Evolutionary conservation across 306 rosid genomes (phyloP), one percentile per base, ranked within the genome.

Genomic region (Trichosanthes truncata): DNA sequence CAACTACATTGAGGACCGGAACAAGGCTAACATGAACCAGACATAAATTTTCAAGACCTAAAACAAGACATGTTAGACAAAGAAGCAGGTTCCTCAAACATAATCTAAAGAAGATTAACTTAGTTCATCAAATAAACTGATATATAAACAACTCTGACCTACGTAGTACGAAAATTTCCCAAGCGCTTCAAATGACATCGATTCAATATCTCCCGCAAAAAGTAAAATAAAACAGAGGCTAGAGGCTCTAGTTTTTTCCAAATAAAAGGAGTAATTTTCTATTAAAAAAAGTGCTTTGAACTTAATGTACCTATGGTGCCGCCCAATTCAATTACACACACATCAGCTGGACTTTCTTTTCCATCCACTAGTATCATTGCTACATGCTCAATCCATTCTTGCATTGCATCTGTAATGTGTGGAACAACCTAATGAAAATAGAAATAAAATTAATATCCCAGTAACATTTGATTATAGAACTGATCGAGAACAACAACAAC

Each of bases 181-280:
- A n/a, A 87, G 73, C 38, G 90, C 90, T 81, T 87, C 90, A 72
- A 84, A 87, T 20, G 90, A 88, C 90, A 87, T 87, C 49, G 90
- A 87, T 61, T 87, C 90, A 60, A 87, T 87, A 68, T 87, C 90
- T 29, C 90, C 90, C 84, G 67, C 29, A 80, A 9, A 43, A 60
- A 83, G 48, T 45, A 33, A n/a, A n/a, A n/a, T n/a, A n/a, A n/a
- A n/a, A n/a, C n/a, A n/a, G n/a, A n/a, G n/a, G n/a, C n/a, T 40
- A 68, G 75, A 68, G 52, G 75, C 75, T 68, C 52, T 67, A 20
- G 51, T 41, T 49, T 21, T 86, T 62, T 48, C 55, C 36, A 29
- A 73, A 18, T 13, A 6, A 18, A 41, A 15, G 49, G 77, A 82
- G 61, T 48, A 74, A 38, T 48, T 23, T 36, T 48, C 18, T 15